phyloP scores from a whole-genome alignment of 2,329 filamentous ascomycete species.

The Calonectria henricotiae region DNA sequence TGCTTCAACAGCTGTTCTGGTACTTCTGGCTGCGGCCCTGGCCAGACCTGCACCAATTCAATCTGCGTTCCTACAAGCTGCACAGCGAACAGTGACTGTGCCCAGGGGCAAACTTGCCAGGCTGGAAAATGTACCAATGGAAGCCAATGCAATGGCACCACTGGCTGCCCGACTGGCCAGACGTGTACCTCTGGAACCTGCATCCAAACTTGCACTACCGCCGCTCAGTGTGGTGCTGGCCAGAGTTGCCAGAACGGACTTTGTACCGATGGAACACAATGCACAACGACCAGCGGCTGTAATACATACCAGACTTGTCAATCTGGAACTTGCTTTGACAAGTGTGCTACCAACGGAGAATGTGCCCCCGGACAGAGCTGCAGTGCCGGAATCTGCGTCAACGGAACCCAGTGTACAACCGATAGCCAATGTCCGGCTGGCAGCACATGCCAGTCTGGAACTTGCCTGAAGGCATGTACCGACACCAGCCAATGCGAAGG shows the following conservation, averaged over 20 bases:
- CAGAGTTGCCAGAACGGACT: constrained; percentile 6
- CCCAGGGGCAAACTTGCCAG: constrained; percentile 1
- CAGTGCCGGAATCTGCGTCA: constrained; percentile 3
- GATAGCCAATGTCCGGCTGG: background rate
- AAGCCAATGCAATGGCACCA: background rate
- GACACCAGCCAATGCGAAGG: background rate
- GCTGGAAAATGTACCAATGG: constrained; percentile 12
- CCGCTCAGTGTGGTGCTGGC: background rate
- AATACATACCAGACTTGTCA: constrained; percentile 1
- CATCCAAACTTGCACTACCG: background rate
- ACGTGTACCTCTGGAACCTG: constrained; percentile 19
- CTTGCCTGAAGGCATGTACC: background rate
- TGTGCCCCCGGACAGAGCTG: constrained; percentile 2
- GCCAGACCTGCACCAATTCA: background rate
- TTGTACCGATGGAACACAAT: background rate
- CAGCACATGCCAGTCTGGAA: background rate
- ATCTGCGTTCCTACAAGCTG: constrained; percentile 3
- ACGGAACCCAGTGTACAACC: background rate
- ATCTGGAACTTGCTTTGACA: constrained; percentile 10
- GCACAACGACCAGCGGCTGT: background rate
- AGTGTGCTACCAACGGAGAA: constrained; percentile 13
- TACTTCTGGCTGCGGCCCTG: background rate
- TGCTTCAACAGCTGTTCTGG: background rate
- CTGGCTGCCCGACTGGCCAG: constrained; percentile 7
- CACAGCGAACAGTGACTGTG: constrained; percentile 13